Evolutionary conservation across 148 eudicot species (phyloP).

Genomic region (Fagopyrum homotropicum): DNA sequence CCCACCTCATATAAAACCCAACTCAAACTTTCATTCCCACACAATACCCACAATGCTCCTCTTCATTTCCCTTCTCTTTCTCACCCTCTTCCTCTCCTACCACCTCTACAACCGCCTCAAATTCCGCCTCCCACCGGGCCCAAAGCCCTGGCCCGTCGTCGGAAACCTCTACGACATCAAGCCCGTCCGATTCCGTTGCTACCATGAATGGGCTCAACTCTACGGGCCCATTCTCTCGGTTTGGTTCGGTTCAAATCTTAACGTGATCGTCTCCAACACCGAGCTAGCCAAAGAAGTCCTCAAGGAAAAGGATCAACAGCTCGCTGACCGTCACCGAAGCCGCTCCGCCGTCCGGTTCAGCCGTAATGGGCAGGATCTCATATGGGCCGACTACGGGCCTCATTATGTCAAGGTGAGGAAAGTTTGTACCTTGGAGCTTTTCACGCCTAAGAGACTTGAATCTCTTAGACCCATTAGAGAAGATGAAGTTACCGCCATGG

Average conservation of each 20-base stretch:
- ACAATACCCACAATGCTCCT: neutral
- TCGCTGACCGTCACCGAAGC: conserved; percentile 63
- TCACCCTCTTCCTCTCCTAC: conserved; percentile 21
- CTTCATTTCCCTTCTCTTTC: neutral
- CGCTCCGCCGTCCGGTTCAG: conserved; percentile 44
- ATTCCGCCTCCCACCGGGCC: conserved; percentile 77
- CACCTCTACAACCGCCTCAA: conserved; percentile 36
- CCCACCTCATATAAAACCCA: conserved; percentile 9
- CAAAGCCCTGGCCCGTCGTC: conserved; percentile 55
- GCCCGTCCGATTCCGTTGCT: conserved; percentile 62
- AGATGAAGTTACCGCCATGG: conserved; percentile 89
- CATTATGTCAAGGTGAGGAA: conserved; percentile 87
- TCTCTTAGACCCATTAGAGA: conserved; percentile 69
- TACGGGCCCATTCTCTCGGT: conserved; percentile 78
- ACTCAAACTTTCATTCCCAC: neutral
- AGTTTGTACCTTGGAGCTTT: conserved; percentile 63
- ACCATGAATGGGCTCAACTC: conserved; percentile 55
- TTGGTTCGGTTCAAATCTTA: conserved; percentile 51
- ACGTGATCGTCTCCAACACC: conserved; percentile 51
- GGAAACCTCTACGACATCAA: conserved; percentile 75
- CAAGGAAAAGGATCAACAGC: conserved; percentile 61
- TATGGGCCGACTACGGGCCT: conserved; percentile 91
- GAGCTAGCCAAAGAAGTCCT: conserved; percentile 65
- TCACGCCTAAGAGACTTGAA: conserved; percentile 64
- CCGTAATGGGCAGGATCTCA: conserved; percentile 57